Base-by-base conservation (phyloP, 352 stramenopile species). In the Globisporangium emineosum region DNA sequence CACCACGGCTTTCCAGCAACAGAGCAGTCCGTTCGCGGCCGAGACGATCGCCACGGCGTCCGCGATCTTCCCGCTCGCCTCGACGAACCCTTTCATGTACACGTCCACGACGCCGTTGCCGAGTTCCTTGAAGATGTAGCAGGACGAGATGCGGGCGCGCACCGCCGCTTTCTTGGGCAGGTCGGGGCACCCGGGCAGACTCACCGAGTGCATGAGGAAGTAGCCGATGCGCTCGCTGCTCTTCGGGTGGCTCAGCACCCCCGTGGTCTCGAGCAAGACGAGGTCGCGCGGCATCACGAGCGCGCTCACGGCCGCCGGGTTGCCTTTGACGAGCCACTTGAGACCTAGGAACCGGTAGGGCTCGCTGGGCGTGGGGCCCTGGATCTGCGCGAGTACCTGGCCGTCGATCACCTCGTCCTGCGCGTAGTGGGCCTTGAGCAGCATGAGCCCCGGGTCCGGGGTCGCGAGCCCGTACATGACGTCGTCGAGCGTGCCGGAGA, bases 161-260 rank as follows among this genome's bases (percentile, higher is more conserved):
- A 85, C 57, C 7, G 86, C 70, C 4, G 66, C 65, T 2, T 72
- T 65, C 30, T 71, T 45, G 43, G 65, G 63, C 15, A 73, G 76
- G 17, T 62, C 61, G 0, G 59, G 40, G 25, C 67, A 57, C n/a
- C 76, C 60, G 6, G 74, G 65, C 42, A 89, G 66, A 29, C 76
- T 77, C 29, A 90, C 75, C 40, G 81, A 91, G 60, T 91, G 83
- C 60, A 83, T 67, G 27, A 91, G 70, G 17, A 77, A 77, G 65
- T 86, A 90, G 32, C 83, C 17, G 76, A 67, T 37, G 69, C 62
- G 25, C 67, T 66, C 60, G 56, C 7, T n/a, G 57, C 37, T 45
- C 37, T 45, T 21, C 5, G n/a, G 19, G 10, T 32, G 45, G n/a
- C 43, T 75, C 15, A 64, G 69, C 9, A 79, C 37, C 0, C 83